Conservation (phyloP, 768 basidiomycete genomes). For the Gyrodon lividus region DNA sequence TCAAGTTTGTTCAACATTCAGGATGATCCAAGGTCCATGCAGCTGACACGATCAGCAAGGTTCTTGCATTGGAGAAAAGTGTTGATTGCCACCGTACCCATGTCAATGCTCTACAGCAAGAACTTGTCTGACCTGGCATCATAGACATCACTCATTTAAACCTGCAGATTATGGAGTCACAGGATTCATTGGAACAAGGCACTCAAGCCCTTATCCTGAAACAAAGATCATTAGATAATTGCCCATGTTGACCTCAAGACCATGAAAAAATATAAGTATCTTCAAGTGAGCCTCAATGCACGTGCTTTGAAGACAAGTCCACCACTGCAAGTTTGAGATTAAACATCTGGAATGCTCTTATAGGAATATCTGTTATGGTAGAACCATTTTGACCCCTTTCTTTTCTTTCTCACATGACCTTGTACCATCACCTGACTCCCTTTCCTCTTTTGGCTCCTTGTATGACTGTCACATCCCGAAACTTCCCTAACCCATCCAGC, state of each 20-base stretch:
- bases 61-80: constrained; percentile 1
- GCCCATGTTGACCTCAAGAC: constrained; percentile 2
- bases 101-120: neutral
- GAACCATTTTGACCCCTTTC: no score
- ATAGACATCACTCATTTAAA: no score
- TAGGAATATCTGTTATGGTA: no score
- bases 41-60: neutral
- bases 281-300: constrained; percentile 19
- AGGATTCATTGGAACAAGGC: neutral
- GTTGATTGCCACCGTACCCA: neutral
- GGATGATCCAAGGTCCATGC: constrained; percentile 1
- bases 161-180: neutral
- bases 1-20: neutral
- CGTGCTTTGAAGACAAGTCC: constrained; percentile 17
- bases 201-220: neutral
- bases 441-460: no score
- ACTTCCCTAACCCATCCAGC: no score
- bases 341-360: constrained; percentile 13
- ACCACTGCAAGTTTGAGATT: constrained; percentile 21
- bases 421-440: no score
- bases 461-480: no score
- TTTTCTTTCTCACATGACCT: no score
- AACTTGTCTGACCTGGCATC: neutral
- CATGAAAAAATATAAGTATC: no score
- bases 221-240: neutral